Percentiles rank a stretch among this genome's conserved stretches.
Conservation (phyloP, 2,329 filamentous ascomycete species). For the Aspergillus oerlinghausenensis region DNA sequence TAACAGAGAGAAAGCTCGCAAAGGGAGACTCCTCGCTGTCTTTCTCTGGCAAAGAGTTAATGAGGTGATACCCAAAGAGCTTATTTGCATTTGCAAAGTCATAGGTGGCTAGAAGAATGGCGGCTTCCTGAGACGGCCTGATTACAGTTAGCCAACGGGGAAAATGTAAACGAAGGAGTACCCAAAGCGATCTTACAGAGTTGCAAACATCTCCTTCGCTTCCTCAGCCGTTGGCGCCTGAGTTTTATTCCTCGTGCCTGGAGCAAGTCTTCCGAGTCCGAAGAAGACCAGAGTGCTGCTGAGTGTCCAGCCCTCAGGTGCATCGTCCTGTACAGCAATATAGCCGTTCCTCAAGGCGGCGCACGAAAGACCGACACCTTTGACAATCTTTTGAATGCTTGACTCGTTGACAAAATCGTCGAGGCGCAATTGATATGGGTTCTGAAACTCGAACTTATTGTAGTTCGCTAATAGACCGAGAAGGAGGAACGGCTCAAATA, state of each 20-base stretch:
- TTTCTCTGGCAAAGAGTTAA: constrained; percentile 57
- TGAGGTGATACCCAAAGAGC: constrained; percentile 81
- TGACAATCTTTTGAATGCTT: constrained; percentile 76
- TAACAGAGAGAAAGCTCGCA: constrained; percentile 76
- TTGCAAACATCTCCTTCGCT: constrained; percentile 73
- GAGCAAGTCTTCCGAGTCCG: constrained; percentile 71
- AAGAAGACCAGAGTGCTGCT: constrained; percentile 77
- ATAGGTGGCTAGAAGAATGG: constrained; percentile 78
- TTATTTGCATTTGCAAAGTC: constrained; percentile 95
- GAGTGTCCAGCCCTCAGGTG: constrained; percentile 84
- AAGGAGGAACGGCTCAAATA: constrained; percentile 72
- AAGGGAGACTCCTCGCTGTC: constrained; percentile 70
- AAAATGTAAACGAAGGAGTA: constrained; percentile 8
- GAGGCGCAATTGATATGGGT: constrained; percentile 85
- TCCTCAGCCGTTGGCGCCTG: constrained; percentile 69
- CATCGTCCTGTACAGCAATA: constrained; percentile 79
- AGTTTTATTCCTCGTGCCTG: constrained; percentile 58
- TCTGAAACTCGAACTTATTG: constrained; percentile 99
- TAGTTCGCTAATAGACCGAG: constrained; percentile 90
- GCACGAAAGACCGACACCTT: constrained; percentile 70
- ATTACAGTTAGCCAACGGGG: constrained; percentile 18
- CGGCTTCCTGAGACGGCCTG: constrained; percentile 74
- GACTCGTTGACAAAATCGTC: constrained; percentile 94
- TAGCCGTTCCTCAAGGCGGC: constrained; percentile 67
- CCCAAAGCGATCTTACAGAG: constrained; percentile 51